Percentiles rank a stretch among this genome's conserved stretches.
These are phyloP conservation scores for Coemansia erecta DNA, from an alignment of 192 early-diverging fungal genomes.

Conservation along the genomic window DNA sequence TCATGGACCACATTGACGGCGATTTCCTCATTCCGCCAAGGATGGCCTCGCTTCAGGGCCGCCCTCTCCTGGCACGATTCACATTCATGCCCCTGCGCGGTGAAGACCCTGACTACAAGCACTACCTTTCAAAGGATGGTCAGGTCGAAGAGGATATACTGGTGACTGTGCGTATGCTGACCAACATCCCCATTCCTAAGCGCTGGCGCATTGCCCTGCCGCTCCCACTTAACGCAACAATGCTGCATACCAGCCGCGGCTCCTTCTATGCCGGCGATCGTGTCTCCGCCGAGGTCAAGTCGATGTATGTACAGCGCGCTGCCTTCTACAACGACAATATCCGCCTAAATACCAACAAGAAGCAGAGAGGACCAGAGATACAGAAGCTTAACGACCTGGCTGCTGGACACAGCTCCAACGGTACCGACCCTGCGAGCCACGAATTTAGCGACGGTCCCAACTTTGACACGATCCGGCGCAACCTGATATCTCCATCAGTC, in stretches of 20 bases:
- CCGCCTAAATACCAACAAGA: slow-evolving; percentile 26
- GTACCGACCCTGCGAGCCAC: slow-evolving; percentile 6
- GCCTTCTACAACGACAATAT: slow-evolving; percentile 50
- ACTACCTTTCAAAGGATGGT: slow-evolving; percentile 44
- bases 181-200: slow-evolving; percentile 40
- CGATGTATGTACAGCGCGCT: slow-evolving; percentile 35
- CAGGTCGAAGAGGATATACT: slow-evolving; percentile 41
- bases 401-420: slow-evolving; percentile 40
- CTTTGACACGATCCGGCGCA: slow-evolving; percentile 34
- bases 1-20: slow-evolving; percentile 44
- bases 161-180: slow-evolving; percentile 34
- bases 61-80: slow-evolving; percentile 40
- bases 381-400: slow-evolving; percentile 39
- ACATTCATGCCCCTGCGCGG: slow-evolving; percentile 45
- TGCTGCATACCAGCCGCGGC: slow-evolving; percentile 47
- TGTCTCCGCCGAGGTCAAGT: slow-evolving; percentile 44
- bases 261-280: slow-evolving; percentile 36
- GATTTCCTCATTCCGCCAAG: slow-evolving; percentile 36
- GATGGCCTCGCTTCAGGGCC: slow-evolving; percentile 20
- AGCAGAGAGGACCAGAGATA: slow-evolving; percentile 19
- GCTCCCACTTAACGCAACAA: slow-evolving; percentile 28
- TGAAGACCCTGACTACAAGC: slow-evolving; percentile 37
- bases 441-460: slow-evolving; percentile 33
- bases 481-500: slow-evolving; percentile 34
- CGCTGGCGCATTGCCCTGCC: slow-evolving; percentile 45